Percentiles rank a stretch among this genome's conserved stretches.
Evolutionary conservation across 2,329 filamentous ascomycete genomes (phyloP).

Genomic region (Cladophialophora carrionii): DNA sequence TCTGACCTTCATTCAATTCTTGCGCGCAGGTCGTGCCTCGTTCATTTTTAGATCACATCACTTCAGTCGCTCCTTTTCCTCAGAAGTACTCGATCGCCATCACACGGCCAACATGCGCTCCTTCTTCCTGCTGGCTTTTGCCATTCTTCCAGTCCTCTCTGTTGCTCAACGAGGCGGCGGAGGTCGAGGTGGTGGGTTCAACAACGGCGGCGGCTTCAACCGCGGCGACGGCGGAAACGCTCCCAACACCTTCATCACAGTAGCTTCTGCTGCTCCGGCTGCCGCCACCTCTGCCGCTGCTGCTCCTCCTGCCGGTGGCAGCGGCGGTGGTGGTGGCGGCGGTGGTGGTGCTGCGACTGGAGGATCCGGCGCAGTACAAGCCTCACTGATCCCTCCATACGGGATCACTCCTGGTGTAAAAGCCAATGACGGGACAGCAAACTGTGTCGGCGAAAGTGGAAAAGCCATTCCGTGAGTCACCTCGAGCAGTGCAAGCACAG

Average conservation of each 20-base stretch:
- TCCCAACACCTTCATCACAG: conserved; percentile 29
- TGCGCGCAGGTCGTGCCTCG: conserved; percentile 31
- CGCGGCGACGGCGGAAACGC: conserved; percentile 19
- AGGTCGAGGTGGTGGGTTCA: conserved; percentile 12
- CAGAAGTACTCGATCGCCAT: conserved; percentile 6
- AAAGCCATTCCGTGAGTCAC: conserved; percentile 30
- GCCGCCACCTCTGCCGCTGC: conserved; percentile 9
- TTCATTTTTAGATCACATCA: background rate
- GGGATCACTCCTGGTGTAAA: conserved; percentile 30
- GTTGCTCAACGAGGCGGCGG: conserved; percentile 21
- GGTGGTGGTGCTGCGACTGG: conserved; percentile 11
- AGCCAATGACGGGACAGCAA: conserved; percentile 32
- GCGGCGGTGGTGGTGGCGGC: background rate
- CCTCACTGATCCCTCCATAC: conserved; percentile 31
- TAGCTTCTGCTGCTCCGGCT: conserved; percentile 18
- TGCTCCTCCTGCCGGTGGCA: conserved; percentile 9
- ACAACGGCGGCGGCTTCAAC: conserved; percentile 11
- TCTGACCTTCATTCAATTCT: conserved; percentile 18
- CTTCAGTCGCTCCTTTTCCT: conserved; percentile 3
- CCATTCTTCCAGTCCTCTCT: conserved; percentile 20
- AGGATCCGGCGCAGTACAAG: conserved; percentile 19
- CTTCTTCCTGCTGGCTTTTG: conserved; percentile 14
- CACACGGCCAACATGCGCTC: conserved; percentile 16
- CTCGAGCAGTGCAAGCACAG: background rate
- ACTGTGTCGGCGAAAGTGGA: conserved; percentile 30